Base-by-base conservation (phyloP, 352 stramenopile species). In the Phytophthora aleatoria region DNA sequence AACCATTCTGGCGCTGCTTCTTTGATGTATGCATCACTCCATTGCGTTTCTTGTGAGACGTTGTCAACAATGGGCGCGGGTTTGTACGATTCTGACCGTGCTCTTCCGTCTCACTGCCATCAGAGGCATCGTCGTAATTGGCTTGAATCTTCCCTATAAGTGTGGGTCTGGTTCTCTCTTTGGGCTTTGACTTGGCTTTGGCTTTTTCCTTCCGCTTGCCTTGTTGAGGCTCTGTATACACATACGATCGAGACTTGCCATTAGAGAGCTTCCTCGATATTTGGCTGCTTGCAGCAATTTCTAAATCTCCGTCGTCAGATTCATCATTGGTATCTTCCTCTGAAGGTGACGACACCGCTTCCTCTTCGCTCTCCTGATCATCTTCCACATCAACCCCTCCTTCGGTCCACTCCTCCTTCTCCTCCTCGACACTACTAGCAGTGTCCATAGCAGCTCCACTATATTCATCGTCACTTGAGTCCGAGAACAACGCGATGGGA, bases 31-130 rank as follows among this genome's bases (percentile, higher is more conserved):
- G 61, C 53, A 57, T 67, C 20, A 45, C 10, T 33, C 27, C 33
- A 31, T n/a, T 57, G 45, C 24, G 35, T 30, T 67, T 66, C 39
- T 48, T 65, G 35, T 71, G 51, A 12, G 57, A 35, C 7, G 71
- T 79, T 33, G 58, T 67, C 30, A 79, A 49, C 31, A 73, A 49
- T 10, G 71, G 71, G 2, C 71, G 57, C 26, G 71, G 31, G 1
- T n/a, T 50, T 13, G 55, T 67, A 31, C 58, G 28, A 8, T 41
- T 50, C 20, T 31, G 30, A 30, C 5, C 27, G 1, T 13, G 13
- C 2, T 53, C 33, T 12, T 44, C 47, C 9, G 28, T 27, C 1
- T 61, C 36, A 26, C 30, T 44, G 33, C 45, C 36, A 10, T 44
- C 59, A 56, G 57, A 50, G 36, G 47, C 20, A 31, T 11, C 41